Conservation (phyloP, 2,329 filamentous ascomycete species). For the Penicillium nordicum region DNA sequence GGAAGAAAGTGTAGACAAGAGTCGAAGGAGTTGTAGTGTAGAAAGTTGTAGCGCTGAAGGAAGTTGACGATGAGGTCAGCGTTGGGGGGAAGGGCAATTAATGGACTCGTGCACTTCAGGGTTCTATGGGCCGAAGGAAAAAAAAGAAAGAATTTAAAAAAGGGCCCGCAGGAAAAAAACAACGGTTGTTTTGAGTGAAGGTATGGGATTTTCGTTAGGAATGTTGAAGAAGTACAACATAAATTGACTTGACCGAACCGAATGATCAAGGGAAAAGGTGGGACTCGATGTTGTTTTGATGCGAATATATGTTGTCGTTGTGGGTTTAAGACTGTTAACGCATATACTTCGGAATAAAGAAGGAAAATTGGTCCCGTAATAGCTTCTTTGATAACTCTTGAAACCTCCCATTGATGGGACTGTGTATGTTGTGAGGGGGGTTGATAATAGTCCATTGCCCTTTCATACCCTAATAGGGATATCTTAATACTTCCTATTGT, state of each 20-base stretch:
- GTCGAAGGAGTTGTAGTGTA: constrained; percentile 26
- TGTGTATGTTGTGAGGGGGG: background rate
- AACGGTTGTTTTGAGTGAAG: constrained; percentile 39
- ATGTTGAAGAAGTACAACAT: constrained; percentile 15
- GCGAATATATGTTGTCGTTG: background rate
- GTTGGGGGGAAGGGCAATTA: constrained; percentile 3
- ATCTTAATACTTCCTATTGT: background rate
- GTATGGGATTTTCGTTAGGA: constrained; percentile 13
- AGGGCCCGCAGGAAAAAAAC: background rate
- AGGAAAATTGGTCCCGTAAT: background rate
- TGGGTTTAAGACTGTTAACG: background rate
- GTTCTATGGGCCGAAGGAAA: constrained; percentile 2
- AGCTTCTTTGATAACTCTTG: background rate
- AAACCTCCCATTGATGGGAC: background rate
- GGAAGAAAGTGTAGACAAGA: constrained; percentile 19
- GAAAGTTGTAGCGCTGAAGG: constrained; percentile 12
- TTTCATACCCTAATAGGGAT: background rate
- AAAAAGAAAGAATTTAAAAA: constrained; percentile 1
- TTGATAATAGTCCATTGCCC: background rate
- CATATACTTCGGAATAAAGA: constrained; percentile 1
- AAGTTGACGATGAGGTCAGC: constrained; percentile 25
- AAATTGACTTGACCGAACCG: constrained; percentile 2
- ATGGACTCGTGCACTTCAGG: constrained; percentile 5
- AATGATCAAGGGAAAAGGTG: background rate
- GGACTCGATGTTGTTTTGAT: constrained; percentile 20